Percentiles rank a stretch among this genome's conserved stretches.
Evolutionary conservation across 2,329 filamentous ascomycete species (phyloP).

Genomic region (Colletotrichum musae): DNA sequence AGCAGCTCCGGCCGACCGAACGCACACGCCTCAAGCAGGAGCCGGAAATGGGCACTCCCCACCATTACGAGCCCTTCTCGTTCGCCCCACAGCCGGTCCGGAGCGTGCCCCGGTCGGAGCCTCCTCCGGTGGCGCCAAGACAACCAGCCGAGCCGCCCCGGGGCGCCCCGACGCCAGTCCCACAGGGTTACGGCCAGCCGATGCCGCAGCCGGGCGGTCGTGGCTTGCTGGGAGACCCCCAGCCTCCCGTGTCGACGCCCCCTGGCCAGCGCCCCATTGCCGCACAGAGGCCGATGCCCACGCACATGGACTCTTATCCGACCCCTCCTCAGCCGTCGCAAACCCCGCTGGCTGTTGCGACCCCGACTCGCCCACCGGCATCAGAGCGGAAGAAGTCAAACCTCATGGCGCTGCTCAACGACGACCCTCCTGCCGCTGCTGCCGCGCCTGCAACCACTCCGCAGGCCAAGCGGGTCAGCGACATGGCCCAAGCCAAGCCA

Average conservation of each 20-base stretch:
- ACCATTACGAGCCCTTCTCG: slow-evolving; percentile 62
- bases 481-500: slow-evolving; percentile 61
- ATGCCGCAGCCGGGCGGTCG: slow-evolving; percentile 59
- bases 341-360: slow-evolving; percentile 56
- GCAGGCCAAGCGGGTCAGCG: slow-evolving; percentile 64
- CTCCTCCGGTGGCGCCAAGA: slow-evolving; percentile 55
- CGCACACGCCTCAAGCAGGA: slow-evolving; percentile 63
- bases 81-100: slow-evolving; percentile 56
- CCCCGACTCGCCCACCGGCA: slow-evolving; percentile 57
- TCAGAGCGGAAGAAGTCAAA: slow-evolving; percentile 73
- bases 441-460: slow-evolving; percentile 31
- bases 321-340: slow-evolving; percentile 50
- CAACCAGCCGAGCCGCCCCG: slow-evolving; percentile 60
- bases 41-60: slow-evolving; percentile 56
- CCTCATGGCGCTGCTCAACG: slow-evolving; percentile 75
- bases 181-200: slow-evolving; percentile 54
- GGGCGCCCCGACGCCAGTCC: slow-evolving; percentile 49
- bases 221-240: slow-evolving; percentile 56
- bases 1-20: slow-evolving; percentile 46
- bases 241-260: slow-evolving; percentile 49
- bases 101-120: slow-evolving; percentile 57
- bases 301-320: slow-evolving; percentile 50
- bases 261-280: slow-evolving; percentile 43
- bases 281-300: slow-evolving; percentile 49
- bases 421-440: slow-evolving; percentile 64